These are phyloP conservation scores for Salix arbutifolia DNA, from an alignment of 345 rosid genomes.

Conservation along the genomic window DNA sequence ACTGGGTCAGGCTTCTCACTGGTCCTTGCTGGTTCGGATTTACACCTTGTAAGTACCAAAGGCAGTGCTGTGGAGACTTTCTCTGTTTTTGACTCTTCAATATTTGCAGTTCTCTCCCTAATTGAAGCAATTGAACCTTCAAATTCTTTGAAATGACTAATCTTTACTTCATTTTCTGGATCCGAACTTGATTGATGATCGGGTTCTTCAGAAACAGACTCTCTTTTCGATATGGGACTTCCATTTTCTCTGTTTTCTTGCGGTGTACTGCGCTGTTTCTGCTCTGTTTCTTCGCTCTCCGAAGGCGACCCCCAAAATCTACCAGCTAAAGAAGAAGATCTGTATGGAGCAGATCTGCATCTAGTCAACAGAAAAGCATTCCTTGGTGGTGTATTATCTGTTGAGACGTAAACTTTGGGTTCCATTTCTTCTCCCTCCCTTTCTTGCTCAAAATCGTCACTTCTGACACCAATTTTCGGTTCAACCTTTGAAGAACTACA, in stretches of 20 bases:
- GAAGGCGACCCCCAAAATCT: constrained; percentile 76
- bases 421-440: constrained; percentile 19
- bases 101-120: constrained; percentile 20
- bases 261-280: constrained; percentile 25
- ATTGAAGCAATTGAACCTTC: constrained; percentile 16
- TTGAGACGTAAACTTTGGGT: constrained; percentile 31
- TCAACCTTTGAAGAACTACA: constrained; percentile 18
- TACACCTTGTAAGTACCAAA: constrained; percentile 60
- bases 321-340: constrained; percentile 73
- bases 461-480: constrained; percentile 25
- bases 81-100: constrained; percentile 18
- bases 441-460: constrained; percentile 10
- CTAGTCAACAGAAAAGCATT: constrained; percentile 66
- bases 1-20: constrained; percentile 53
- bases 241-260: constrained; percentile 20
- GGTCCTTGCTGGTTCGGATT: constrained; percentile 81
- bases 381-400: constrained; percentile 54
- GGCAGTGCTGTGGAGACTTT: constrained; percentile 22
- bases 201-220: constrained; percentile 21
- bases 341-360: constrained; percentile 82
- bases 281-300: constrained; percentile 28
- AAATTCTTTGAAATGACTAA: constrained; percentile 19
- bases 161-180: constrained; percentile 25
- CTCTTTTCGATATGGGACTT: constrained; percentile 26
- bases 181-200: constrained; percentile 23